Base-by-base conservation (phyloP, 352 stramenopile genomes). In the Globisporangium takayamanum region DNA sequence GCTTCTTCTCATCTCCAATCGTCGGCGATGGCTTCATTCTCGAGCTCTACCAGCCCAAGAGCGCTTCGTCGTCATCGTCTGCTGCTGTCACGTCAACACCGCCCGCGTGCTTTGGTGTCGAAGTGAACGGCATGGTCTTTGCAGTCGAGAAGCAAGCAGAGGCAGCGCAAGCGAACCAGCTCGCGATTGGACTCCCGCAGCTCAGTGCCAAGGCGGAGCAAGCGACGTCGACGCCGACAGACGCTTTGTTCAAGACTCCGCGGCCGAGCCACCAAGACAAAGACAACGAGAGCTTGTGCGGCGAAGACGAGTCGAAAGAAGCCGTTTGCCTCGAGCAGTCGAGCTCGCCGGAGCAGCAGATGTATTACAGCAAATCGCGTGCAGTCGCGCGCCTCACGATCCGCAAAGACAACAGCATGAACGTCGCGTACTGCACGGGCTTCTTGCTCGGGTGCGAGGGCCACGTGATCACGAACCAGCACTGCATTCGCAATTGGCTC, bases 381-480 rank as follows among this genome's bases (percentile, higher is more conserved):
- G 55, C 70, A 8, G 80, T 92, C 18, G 82, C 74, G 26, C 76
- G 82, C 8, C 67, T 92, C 18, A 82, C 70, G 26, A 89, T 89
- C 46, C 68, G 74, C 59, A 86, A 87, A 50, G 65, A 86, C 54
- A 84, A 79, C 48, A 74, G 69, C 28, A 72, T 88, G 65, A 62
- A 72, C 50, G 63, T 82, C 25, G 78, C 78, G 10, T 92, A 72
- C 55, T 92, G 83, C 64, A 90, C 83, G 25, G 83, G 80, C 14
- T 92, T 77, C 48, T 41, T 92, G 3, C 46, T 92, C 0, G 83
- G 83, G n/a, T 88, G 80, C 57, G 78, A 88, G 14, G 83, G 80
- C 15, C 80, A 92, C 61, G 47, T 92, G 54, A 64, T 92, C 56
- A 92, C 83, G 14, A 92, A 92, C 69, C 67, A 92, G 52, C 83